Base-by-base conservation (phyloP, 805 yeast genomes). In the Kodamaea neixiangensis region DNA sequence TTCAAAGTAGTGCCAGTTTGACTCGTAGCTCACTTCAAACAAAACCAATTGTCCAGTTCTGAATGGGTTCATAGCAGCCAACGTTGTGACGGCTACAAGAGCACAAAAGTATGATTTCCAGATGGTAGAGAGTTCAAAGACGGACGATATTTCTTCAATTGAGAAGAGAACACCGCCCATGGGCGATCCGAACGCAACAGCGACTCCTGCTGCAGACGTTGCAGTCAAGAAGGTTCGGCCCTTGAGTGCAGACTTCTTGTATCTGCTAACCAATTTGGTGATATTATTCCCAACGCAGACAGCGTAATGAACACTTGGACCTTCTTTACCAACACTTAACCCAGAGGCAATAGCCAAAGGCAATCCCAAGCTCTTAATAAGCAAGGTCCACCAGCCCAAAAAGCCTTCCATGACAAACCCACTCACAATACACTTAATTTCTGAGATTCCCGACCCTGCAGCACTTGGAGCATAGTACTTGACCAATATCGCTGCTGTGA, bases 221-320 rank as follows among this genome's bases (percentile, higher is more conserved):
- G 99, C 97, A 0, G 93, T 84, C 48, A 94, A 70, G 48, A 86
- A 81, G 54, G 87, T 92, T 21, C 83, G 58, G 9, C 71, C 69
- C 49, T 63, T 77, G 4, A 75, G 65, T 9, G 81, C 79, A 17
- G 80, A 74, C 47, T 67, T 68, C n/a, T 70, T 65, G 57, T 78
- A 80, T 52, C 67, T 65, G 18, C 62, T 61, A 50, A 86, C 75
- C 41, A 82, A 64, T 35, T 78, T 77, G 0, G 94, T 84, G 10
- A 90, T 72, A n/a, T 83, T 79, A 59, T 85, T 83, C 0, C 97
- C 99, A n/a, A 87, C 93, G 66, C 98, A 92, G 0, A 92, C 96
- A 0, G 99, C 97, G 67, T 93, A 94, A 68, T 94, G 99, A 10
- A 94, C 99, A 59, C 93, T 84, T 1, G 99, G 99, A 0, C 99